A percentile compares a stretch with the other conserved stretches of the same genome.
Evolutionary conservation across 192 early-diverging fungal species (phyloP).

Genomic region (Rhizophagus clarus): DNA sequence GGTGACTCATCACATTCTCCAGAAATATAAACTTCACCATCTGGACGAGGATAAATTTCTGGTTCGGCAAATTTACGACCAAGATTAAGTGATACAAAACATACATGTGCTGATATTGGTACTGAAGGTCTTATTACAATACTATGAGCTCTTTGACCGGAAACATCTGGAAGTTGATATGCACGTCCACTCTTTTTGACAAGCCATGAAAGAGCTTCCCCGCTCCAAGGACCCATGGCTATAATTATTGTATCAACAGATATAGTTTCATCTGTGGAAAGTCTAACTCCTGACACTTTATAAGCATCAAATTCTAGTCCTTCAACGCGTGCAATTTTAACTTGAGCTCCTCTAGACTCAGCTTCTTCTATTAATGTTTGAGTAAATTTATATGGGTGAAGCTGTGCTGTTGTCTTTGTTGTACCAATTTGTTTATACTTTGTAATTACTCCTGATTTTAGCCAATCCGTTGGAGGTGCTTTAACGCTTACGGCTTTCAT

Average conservation of each 20-base stretch:
- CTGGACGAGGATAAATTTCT: conserved; percentile 52
- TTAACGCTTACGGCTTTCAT: conserved; percentile 27
- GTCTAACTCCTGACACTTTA: conserved; percentile 32
- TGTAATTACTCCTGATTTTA: conserved; percentile 18
- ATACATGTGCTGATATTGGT: conserved; percentile 36
- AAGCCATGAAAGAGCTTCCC: conserved; percentile 33
- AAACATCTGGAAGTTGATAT: conserved; percentile 34
- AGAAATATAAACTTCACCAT: conserved; percentile 52
- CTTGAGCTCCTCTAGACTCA: conserved; percentile 35
- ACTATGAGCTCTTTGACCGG: conserved; percentile 43
- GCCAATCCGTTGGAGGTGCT: conserved; percentile 25
- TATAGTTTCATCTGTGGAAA: conserved; percentile 35
- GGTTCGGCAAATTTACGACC: conserved; percentile 39
- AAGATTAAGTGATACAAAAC: conserved; percentile 40
- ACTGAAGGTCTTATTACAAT: conserved; percentile 34
- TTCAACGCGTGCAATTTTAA: conserved; percentile 29
- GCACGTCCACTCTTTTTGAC: conserved; percentile 20
- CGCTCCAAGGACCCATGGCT: conserved; percentile 52
- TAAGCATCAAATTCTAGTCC: conserved; percentile 31
- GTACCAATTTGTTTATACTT: conserved; percentile 33
- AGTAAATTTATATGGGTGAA: conserved; percentile 46
- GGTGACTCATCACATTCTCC: conserved; percentile 38
- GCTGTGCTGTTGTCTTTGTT: conserved; percentile 43
- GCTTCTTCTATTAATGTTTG: conserved; percentile 39
- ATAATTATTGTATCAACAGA: conserved; percentile 41